Conservation (phyloP, 306 rosid genomes). For the Cicer pinnatifidum region DNA sequence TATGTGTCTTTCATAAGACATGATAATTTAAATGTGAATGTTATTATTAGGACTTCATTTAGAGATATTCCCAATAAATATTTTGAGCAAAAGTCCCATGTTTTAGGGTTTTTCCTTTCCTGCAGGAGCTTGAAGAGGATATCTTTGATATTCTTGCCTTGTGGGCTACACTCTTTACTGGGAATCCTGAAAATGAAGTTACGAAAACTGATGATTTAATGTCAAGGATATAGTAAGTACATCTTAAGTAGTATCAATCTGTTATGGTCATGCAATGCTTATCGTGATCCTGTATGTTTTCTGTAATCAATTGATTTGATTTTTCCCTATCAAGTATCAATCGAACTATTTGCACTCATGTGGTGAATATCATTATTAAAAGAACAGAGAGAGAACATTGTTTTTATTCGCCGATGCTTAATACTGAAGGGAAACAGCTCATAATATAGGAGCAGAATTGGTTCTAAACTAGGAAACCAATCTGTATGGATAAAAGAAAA, state of each 20-base stretch:
- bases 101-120: conserved; percentile 42
- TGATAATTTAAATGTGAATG: conserved; percentile 34
- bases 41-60: conserved; percentile 11
- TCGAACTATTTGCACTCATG: not conserved
- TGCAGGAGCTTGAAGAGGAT: conserved; percentile 91
- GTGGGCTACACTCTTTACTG: conserved; percentile 78
- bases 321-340: not conserved
- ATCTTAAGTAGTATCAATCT: conserved; percentile 25
- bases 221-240: conserved; percentile 72
- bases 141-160: conserved; percentile 93
- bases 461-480: not conserved
- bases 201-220: conserved; percentile 64
- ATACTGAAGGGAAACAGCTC: not conserved
- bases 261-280: conserved; percentile 29
- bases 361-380: not conserved
- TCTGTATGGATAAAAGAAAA: not conserved
- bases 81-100: conserved; percentile 29
- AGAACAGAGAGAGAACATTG: not conserved
- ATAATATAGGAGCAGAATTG: not conserved
- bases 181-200: conserved; percentile 68
- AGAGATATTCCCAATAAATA: conserved; percentile 17
- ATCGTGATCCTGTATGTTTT: conserved; percentile 19
- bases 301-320: conserved; percentile 5
- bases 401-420: not conserved
- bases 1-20: conserved; percentile 1